Evolutionary conservation across 1,139 yeast genomes (phyloP).

Genomic region (Candida pseudocylindracea): DNA sequence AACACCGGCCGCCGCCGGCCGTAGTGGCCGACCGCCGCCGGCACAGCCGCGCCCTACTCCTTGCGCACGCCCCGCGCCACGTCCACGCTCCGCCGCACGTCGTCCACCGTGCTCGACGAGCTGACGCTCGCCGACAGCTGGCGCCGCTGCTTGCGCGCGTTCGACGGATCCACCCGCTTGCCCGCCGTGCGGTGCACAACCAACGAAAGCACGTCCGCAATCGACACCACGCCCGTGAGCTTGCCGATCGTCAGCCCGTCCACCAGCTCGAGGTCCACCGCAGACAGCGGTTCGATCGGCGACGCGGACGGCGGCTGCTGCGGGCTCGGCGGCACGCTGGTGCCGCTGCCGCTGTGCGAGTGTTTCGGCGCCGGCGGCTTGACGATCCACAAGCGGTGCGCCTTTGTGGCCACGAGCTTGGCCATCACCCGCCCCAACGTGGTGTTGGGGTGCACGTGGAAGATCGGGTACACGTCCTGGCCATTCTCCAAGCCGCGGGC

Average conservation of each 20-base stretch:
- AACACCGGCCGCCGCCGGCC: no score
- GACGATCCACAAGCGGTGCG: constrained; percentile 88
- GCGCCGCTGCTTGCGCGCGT: constrained; percentile 77
- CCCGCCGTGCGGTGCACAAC: constrained; percentile 54
- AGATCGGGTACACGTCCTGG: constrained; percentile 89
- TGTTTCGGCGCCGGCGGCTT: constrained; percentile 10
- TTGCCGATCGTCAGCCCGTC: constrained; percentile 19
- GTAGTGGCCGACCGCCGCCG: no score
- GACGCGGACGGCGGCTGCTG: constrained; percentile 1
- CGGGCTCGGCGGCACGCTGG: not conserved
- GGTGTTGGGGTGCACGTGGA: constrained; percentile 66
- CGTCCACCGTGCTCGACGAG: no score
- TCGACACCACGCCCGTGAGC: constrained; percentile 71
- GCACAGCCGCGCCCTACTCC: no score
- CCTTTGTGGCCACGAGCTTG: constrained; percentile 81
- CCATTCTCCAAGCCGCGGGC: constrained; percentile 86
- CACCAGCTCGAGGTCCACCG: not conserved
- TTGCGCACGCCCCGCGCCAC: no score
- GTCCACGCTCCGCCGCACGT: no score
- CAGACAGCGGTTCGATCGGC: constrained; percentile 9
- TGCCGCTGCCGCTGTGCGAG: constrained; percentile 2
- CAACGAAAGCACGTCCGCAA: constrained; percentile 70
- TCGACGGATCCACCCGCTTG: constrained; percentile 50
- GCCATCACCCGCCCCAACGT: constrained; percentile 81
- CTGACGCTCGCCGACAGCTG: constrained; percentile 20